phyloP scores from a whole-genome alignment of 1,139 yeast genomes.

The Pneumocystis oryctolagi region DNA sequence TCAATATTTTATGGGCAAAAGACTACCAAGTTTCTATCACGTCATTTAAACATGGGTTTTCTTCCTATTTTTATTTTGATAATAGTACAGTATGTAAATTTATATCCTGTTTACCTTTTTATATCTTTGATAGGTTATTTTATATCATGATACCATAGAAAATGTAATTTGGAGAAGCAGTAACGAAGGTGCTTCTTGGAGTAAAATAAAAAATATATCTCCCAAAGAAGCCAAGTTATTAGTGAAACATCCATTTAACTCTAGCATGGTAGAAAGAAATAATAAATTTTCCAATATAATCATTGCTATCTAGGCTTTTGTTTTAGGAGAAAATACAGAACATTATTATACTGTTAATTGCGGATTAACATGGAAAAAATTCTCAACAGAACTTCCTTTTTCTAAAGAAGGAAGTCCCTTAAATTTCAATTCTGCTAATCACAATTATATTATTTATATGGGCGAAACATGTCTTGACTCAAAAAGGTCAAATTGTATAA shows the following conservation, averaged over 20 bases:
- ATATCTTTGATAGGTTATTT: conserved; percentile 17
- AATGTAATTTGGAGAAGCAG: conserved; percentile 31
- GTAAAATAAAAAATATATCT: conserved; percentile 22
- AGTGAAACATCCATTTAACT: conserved; percentile 33
- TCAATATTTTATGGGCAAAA: not conserved
- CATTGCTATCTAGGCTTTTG: conserved; percentile 32
- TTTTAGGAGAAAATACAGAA: conserved; percentile 26
- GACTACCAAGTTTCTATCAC: conserved; percentile 5
- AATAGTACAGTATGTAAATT: conserved; percentile 15
- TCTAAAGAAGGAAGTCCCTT: conserved; percentile 20
- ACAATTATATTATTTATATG: conserved; percentile 31
- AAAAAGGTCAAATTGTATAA: conserved; percentile 19
- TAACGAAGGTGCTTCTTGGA: conserved; percentile 49
- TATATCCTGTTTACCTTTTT: not conserved
- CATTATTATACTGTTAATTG: conserved; percentile 43
- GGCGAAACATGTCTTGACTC: conserved; percentile 27
- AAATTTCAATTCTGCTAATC: conserved; percentile 31
- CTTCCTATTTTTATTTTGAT: conserved; percentile 15
- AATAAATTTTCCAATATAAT: not conserved
- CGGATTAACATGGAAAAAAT: conserved; percentile 43
- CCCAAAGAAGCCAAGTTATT: conserved; percentile 24
- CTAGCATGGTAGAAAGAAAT: conserved; percentile 16
- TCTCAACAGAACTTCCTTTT: conserved; percentile 22
- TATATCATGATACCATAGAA: conserved; percentile 27
- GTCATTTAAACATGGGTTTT: conserved; percentile 14